These are phyloP conservation scores for Thielaviopsis punctulata DNA, from an alignment of 2,329 filamentous ascomycete species.

Conservation along the genomic window DNA sequence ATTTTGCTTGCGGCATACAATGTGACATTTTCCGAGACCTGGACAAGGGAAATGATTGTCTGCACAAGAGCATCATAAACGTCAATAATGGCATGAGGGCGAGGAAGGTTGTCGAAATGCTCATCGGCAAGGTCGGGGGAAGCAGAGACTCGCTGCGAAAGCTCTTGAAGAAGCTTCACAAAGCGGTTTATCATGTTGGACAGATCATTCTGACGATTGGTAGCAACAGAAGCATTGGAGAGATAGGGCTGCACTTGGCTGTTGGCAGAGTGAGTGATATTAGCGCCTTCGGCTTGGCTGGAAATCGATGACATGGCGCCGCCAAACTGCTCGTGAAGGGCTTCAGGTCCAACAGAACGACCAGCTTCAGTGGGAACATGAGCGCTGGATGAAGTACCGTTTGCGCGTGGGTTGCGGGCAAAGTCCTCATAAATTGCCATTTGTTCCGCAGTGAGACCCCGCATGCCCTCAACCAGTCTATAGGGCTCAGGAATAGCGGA, in stretches of 20 bases:
- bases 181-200: constrained; percentile 36
- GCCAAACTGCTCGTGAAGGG: constrained; percentile 43
- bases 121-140: constrained; percentile 37
- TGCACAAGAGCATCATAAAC: constrained; percentile 44
- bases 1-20: constrained; percentile 44
- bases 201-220: constrained; percentile 31
- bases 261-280: constrained; percentile 33
- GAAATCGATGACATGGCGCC: constrained; percentile 37
- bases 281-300: constrained; percentile 42
- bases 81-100: constrained; percentile 42
- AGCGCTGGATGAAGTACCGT: constrained; percentile 34
- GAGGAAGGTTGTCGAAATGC: constrained; percentile 41
- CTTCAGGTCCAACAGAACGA: constrained; percentile 43
- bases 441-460: constrained; percentile 75
- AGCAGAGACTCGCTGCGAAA: constrained; percentile 27
- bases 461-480: constrained; percentile 53
- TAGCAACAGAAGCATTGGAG: neutral
- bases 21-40: constrained; percentile 42
- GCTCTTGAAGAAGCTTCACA: constrained; percentile 38
- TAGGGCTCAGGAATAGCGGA: constrained; percentile 89
- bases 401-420: constrained; percentile 60
- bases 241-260: constrained; percentile 27
- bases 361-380: constrained; percentile 42
- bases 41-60: constrained; percentile 44
- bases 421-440: constrained; percentile 96